Evolutionary conservation across 192 early-diverging fungal genomes (phyloP), one percentile per base, ranked within the genome.

Genomic region (Jimgerdemannia lactiflua): DNA sequence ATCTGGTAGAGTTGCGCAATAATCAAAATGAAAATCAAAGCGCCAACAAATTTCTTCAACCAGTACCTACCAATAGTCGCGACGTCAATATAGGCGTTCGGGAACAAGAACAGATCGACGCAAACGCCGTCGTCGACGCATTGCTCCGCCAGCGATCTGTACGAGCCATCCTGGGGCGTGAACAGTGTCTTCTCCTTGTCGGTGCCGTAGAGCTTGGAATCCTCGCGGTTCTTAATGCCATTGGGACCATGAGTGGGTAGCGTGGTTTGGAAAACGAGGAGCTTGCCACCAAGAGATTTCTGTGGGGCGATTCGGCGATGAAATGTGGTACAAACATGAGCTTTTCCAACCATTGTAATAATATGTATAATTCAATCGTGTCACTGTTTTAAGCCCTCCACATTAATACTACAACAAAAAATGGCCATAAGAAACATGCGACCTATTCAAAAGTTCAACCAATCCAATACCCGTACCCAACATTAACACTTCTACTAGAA

Each of bases 101-200:
- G 96, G 85, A 99, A 98, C 64, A 98, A 81, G 84, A 93, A 99
- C 75, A 96, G 75, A 81, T 96, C 97, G 74, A 96, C 88, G 67
- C 90, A 91, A 64, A 99, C 82, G 64, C 98, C 98, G 43, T 86
- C 79, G 68, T 91, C 86, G 4, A 95, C 92, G 78, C 92, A 94
- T 72, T 96, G 89, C 75, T 92, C 87, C 1, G 88, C 98, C 78
- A 95, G 82, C 68, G 94, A 92, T 43, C 85, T 90, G 87, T 97
- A 99, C 77, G 93, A 95, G 54, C 86, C 84, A 80, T 94, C 93
- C 78, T 95, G 94, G 63, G 98, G 95, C 74, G 88, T 89, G 76
- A 92, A 97, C 29, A 99, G 84, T 4, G 87, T 84, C 68, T 89
- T 91, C 81, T 99, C 98, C 79, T 98, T 96, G 71, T 99, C 97